These are phyloP conservation scores for Alternaria sp. DNA, from an alignment of 2,329 filamentous ascomycete genomes.

Conservation along the genomic window DNA sequence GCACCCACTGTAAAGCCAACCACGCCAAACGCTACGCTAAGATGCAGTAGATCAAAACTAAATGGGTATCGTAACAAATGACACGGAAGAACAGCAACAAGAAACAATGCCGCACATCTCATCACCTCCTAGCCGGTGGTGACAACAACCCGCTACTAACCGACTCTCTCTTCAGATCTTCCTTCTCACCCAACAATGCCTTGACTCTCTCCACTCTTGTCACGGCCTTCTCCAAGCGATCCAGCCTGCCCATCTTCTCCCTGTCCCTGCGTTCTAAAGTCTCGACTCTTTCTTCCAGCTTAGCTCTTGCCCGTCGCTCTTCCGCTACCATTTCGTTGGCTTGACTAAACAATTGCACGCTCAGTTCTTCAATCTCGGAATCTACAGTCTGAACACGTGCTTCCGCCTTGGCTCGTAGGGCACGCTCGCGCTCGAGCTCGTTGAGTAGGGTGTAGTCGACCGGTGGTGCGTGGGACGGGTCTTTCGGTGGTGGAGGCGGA, in stretches of 20 bases:
- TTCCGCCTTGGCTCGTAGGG: constrained; percentile 72
- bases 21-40: constrained; percentile 7
- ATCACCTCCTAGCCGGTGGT: constrained; percentile 3
- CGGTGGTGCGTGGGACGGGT: constrained; percentile 16
- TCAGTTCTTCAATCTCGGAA: constrained; percentile 79
- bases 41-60: neutral
- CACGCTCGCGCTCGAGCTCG: constrained; percentile 70
- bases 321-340: constrained; percentile 87
- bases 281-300: constrained; percentile 72
- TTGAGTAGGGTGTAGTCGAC: constrained; percentile 62
- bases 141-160: neutral
- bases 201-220: constrained; percentile 74
- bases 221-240: constrained; percentile 74
- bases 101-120: neutral
- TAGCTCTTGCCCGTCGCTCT: constrained; percentile 73
- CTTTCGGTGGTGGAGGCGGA: constrained; percentile 39
- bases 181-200: constrained; percentile 57
- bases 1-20: neutral
- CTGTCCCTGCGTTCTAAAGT: constrained; percentile 72
- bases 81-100: constrained; percentile 1
- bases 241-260: constrained; percentile 73
- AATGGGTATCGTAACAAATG: constrained; percentile 10
- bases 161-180: neutral
- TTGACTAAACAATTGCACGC: constrained; percentile 76
- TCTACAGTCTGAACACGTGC: constrained; percentile 69